These are phyloP conservation scores for Penicillium hesseltinei DNA, from an alignment of 2,329 filamentous ascomycete genomes.

Conservation along the genomic window DNA sequence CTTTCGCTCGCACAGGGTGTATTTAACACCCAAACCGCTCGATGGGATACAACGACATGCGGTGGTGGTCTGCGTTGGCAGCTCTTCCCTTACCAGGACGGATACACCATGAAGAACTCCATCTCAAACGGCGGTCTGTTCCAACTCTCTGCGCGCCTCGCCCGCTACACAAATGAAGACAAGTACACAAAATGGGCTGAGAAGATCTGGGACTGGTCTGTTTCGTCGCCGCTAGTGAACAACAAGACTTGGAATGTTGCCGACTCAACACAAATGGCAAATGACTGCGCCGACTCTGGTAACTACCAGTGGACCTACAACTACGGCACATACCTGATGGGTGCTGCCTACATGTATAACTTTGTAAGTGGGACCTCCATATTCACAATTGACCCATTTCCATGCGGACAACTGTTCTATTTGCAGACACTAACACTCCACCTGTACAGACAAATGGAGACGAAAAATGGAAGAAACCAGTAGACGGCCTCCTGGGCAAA, in stretches of 20 bases:
- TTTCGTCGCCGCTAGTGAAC: slow-evolving; percentile 57
- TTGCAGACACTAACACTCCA: background rate
- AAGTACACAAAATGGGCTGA: slow-evolving; percentile 64
- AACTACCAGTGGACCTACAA: slow-evolving; percentile 67
- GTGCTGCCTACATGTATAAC: slow-evolving; percentile 69
- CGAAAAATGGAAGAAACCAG: slow-evolving; percentile 54
- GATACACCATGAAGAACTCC: slow-evolving; percentile 79
- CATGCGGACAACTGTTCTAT: background rate
- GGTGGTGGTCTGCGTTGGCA: slow-evolving; percentile 77
- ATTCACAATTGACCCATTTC: too few species aligned
- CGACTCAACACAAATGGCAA: slow-evolving; percentile 59
- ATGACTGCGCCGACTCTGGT: slow-evolving; percentile 58
- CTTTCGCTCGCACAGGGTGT: slow-evolving; percentile 65
- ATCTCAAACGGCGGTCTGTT: slow-evolving; percentile 82
- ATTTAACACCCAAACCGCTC: slow-evolving; percentile 66
- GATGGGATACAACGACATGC: slow-evolving; percentile 69
- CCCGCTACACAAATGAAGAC: slow-evolving; percentile 61
- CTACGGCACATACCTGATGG: slow-evolving; percentile 58
- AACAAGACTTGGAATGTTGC: slow-evolving; percentile 59
- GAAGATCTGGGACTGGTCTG: slow-evolving; percentile 63
- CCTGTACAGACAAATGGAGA: slow-evolving; percentile 47
- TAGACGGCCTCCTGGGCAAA: slow-evolving; percentile 56
- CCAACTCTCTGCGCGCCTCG: slow-evolving; percentile 73
- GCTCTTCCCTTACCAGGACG: slow-evolving; percentile 73
- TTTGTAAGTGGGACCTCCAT: slow-evolving; percentile 39